Evolutionary conservation across 306 rosid genomes (phyloP), one percentile per base, ranked within the genome.

Genomic region (Dryas octopetala): DNA sequence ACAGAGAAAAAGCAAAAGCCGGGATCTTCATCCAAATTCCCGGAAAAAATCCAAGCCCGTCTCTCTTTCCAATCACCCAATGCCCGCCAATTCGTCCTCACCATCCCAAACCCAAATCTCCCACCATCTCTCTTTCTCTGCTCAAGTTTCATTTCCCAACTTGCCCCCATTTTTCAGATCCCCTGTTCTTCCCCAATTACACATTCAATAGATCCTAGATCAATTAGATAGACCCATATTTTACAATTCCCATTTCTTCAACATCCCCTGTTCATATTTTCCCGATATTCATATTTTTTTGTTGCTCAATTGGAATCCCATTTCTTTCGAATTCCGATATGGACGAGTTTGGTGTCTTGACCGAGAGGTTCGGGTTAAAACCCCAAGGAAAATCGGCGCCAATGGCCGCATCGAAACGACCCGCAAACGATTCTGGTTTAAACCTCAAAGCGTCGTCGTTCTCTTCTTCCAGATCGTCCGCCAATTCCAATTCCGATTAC

Each of bases 341-440:
- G 99, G 99, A 95, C 82, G 90, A 95, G 73, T 95, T 95, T 45
- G 97, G 96, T 7, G 97, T 95, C 41, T 81, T 95, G 17, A 95
- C 99, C 4, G 88, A 90, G 77, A 73, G 85, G 53, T 89, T 49
- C 62, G 99, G 98, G 15, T 81, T 93, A 87, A 93, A 89, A 62
- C 96, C 93, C 6, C 98, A 91, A 75, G 98, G 97, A 9, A 91
- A 89, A 83, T 68, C 89, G 62, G 97, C 96, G 69, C 98, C 98
- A 17, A 93, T 93, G 98, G 93, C 93, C 4, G 84, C 91, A 7
- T 74, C 87, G 3, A 93, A 89, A 65, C 83, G 73, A 70, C 83
- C 57, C 86, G 32, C 60, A 63, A 75, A 81, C n/a, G 78, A 78
- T 78, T 77, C 90, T 48, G 80, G 62, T 70, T 47, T 28, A 0